Evolutionary conservation across 495 filamentous ascomycete genomes (phyloP), one percentile per base, ranked within the genome.

Genomic region (Xylaria sp.): DNA sequence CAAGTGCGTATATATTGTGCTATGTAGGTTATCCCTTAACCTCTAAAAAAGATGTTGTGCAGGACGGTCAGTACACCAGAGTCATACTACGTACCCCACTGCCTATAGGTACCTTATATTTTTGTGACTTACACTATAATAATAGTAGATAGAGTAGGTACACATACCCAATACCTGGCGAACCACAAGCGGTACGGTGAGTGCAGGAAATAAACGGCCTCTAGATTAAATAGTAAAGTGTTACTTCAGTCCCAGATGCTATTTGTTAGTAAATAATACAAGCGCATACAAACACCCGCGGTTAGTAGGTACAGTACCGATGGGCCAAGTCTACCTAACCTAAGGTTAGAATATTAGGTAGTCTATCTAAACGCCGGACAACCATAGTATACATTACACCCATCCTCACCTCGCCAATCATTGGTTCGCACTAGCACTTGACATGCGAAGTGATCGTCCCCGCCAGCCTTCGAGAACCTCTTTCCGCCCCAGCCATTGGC

Each of bases 391-490:
- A 58, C 46, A 62, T 63, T 53, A 44, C 17, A 68, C 46, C 19
- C 67, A 72, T 57, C 9, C 69, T 50, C 55, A 67, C 44, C 57
- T 31, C 64, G 19, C 44, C 67, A 41, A 44, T 41, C 58, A 63
- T 63, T 70, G 59, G 68, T 44, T 62, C 21, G 44, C 21, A 21
- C 17, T 44, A 63, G 58, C 58, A 55, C 26, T 63, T 31, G 19
- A 37, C 26, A 69, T 70, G 46, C 58, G 52, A 55, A 61, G 68
- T 70, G 68, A 69, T 50, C 52, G 12, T 33, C 35, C 29, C 53
- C 26, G 15, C 35, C 52, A 48, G 59, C 33, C 44, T 64, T 57
- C 44, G 31, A 40, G 26, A 65, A 66, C 40, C 31, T 9, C 33
- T 57, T 41, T 26, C 2, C 14, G 58, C 29, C 29, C 37, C 43